phyloP scores from a whole-genome alignment of 169 alveolate species.

The Eimeria zaria region DNA sequence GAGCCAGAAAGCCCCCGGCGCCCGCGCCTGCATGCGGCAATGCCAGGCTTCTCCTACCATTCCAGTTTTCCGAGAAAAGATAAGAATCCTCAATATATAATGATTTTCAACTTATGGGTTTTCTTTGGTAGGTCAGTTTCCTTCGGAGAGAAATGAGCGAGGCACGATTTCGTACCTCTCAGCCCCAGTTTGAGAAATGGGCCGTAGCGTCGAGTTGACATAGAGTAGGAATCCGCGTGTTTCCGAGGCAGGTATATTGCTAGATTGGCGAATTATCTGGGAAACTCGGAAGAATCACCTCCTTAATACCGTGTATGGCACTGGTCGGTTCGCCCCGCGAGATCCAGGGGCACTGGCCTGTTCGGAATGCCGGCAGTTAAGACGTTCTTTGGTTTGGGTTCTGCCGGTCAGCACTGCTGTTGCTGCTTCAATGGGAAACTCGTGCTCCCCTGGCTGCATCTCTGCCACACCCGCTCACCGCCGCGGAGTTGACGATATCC shows the following conservation, averaged over 20 bases:
- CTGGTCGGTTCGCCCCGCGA: conserved; percentile 53
- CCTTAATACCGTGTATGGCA: background rate
- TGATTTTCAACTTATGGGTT: conserved; percentile 1
- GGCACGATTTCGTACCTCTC: conserved; percentile 36
- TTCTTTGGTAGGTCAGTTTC: conserved; percentile 38
- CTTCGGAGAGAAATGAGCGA: conserved; percentile 19
- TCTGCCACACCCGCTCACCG: conserved; percentile 68
- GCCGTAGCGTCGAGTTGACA: conserved; percentile 67
- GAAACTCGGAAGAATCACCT: no score
- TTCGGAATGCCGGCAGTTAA: conserved; percentile 62
- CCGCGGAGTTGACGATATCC: conserved; percentile 80
- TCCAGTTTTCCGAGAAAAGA: background rate
- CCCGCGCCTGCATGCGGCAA: conserved; percentile 59
- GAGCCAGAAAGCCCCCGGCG: conserved; percentile 41
- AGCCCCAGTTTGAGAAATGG: conserved; percentile 65
- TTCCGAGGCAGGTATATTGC: conserved; percentile 44
- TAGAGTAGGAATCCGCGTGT: conserved; percentile 22
- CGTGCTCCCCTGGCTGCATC: conserved; percentile 76
- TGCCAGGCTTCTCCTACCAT: background rate
- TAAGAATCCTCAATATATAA: background rate
- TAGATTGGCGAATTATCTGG: background rate
- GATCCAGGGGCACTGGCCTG: conserved; percentile 47
- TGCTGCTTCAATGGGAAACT: conserved; percentile 70
- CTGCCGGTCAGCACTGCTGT: conserved; percentile 48
- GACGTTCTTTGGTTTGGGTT: conserved; percentile 28